phyloP scores from a whole-genome alignment of 441 rosid genomes.

The Populus hybrid region DNA sequence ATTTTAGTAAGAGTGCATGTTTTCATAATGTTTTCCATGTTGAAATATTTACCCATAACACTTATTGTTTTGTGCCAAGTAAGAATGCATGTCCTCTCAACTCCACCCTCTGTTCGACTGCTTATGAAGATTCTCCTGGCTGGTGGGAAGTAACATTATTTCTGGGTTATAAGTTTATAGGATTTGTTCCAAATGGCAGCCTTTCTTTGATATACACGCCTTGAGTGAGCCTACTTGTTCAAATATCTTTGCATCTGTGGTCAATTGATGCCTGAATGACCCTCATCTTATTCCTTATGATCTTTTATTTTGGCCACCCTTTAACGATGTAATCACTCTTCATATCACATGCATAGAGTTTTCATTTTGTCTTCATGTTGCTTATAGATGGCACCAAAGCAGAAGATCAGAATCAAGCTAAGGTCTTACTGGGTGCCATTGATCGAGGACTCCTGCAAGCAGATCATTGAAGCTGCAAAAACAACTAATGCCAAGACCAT shows the following conservation, averaged over 20 bases:
- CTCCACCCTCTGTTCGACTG: background rate
- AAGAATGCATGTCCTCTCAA: background rate
- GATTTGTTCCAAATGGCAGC: background rate
- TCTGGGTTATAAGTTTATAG: background rate
- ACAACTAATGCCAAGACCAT: constrained; percentile 85
- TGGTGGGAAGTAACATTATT: background rate
- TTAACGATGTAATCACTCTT: background rate
- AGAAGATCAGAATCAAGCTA: constrained; percentile 95
- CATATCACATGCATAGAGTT: background rate
- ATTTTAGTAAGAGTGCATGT: background rate
- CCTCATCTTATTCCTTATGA: background rate
- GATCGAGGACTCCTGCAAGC: constrained; percentile 96
- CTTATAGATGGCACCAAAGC: constrained; percentile 86
- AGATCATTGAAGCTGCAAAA: constrained; percentile 86
- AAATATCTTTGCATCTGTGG: background rate
- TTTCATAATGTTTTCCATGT: background rate
- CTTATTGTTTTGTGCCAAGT: background rate
- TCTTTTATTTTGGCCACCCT: background rate
- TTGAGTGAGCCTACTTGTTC: background rate
- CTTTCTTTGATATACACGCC: background rate
- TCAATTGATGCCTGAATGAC: background rate
- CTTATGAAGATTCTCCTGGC: background rate
- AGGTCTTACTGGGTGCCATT: constrained; percentile 89
- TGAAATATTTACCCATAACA: too few relatives aligned
- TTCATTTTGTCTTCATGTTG: constrained; percentile 6